phyloP scores from a whole-genome alignment of 306 rosid species.

The Ceratonia siliqua region DNA sequence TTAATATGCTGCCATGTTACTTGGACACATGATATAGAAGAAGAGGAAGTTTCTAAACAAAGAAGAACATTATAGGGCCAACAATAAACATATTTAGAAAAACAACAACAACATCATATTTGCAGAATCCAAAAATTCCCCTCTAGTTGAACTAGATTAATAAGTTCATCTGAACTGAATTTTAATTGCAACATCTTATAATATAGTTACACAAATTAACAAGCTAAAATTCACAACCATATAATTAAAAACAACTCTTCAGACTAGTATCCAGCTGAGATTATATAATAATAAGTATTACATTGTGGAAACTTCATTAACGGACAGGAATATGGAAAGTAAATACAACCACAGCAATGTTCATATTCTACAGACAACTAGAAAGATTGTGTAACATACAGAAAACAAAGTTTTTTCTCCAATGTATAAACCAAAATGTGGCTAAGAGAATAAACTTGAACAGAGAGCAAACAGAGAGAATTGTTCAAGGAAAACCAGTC shows the following conservation, averaged over 20 bases:
- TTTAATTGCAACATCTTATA: not conserved
- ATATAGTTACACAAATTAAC: not conserved
- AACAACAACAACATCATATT: not conserved
- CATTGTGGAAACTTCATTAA: too few relatives aligned
- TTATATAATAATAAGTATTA: too few relatives aligned
- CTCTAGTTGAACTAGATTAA: not conserved
- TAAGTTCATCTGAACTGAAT: constrained; percentile 2
- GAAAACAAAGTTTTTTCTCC: constrained; percentile 16
- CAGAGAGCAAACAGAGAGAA: not conserved
- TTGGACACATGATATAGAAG: not conserved
- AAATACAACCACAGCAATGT: constrained; percentile 16
- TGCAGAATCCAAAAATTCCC: not conserved
- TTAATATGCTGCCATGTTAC: constrained; percentile 23
- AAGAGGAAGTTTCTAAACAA: constrained; percentile 17
- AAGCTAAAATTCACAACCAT: constrained; percentile 8
- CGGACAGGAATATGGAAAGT: not conserved
- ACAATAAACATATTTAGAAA: not conserved
- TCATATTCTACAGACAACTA: constrained; percentile 1
- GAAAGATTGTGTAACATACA: not conserved
- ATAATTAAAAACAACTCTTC: constrained; percentile 1
- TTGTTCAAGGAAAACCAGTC: not conserved
- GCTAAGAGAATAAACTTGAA: constrained; percentile 12
- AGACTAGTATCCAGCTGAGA: not conserved
- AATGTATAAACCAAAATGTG: constrained; percentile 17
- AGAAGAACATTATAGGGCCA: not conserved